Percentiles rank a stretch among this genome's conserved stretches.
phyloP scores from a whole-genome alignment of 164 flowering plant species.

The Saururus chinensis region DNA sequence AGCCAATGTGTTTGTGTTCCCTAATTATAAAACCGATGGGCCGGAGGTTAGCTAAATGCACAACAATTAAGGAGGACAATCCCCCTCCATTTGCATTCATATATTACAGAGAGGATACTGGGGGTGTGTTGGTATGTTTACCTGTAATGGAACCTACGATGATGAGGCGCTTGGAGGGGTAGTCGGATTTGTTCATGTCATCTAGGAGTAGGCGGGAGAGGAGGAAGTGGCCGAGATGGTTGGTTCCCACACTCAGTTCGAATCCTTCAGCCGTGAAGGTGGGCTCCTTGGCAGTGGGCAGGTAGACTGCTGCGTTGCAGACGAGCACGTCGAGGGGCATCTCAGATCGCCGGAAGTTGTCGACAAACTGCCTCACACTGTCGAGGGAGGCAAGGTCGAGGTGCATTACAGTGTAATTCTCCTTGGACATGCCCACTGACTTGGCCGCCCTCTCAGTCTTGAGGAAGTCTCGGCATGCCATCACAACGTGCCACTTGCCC shows the following conservation, averaged over 20 bases:
- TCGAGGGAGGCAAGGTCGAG: constrained; percentile 96
- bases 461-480: constrained; percentile 97
- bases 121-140: constrained; percentile 7
- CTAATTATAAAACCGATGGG: constrained; percentile 16
- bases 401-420: constrained; percentile 81
- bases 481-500: constrained; percentile 85
- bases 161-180: constrained; percentile 78
- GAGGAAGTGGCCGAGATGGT: constrained; percentile 94
- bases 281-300: constrained; percentile 92
- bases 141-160: constrained; percentile 98
- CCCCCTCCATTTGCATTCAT: not conserved
- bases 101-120: not conserved
- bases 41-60: too few relatives aligned
- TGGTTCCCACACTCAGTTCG: constrained; percentile 89
- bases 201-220: constrained; percentile 74
- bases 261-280: constrained; percentile 88
- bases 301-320: constrained; percentile 94
- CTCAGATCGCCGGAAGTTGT: constrained; percentile 55
- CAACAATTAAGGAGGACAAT: too few relatives aligned
- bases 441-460: constrained; percentile 93
- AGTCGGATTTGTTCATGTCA: constrained; percentile 73
- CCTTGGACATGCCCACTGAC: constrained; percentile 70
- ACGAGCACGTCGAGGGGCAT: constrained; percentile 84
- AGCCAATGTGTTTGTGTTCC: constrained; percentile 95
- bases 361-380: constrained; percentile 89